A percentile compares a stretch with the other conserved stretches of the same genome.
phyloP scores from a whole-genome alignment of 1,284 basidiomycete genomes.

The Austroboletus rostrupii region DNA sequence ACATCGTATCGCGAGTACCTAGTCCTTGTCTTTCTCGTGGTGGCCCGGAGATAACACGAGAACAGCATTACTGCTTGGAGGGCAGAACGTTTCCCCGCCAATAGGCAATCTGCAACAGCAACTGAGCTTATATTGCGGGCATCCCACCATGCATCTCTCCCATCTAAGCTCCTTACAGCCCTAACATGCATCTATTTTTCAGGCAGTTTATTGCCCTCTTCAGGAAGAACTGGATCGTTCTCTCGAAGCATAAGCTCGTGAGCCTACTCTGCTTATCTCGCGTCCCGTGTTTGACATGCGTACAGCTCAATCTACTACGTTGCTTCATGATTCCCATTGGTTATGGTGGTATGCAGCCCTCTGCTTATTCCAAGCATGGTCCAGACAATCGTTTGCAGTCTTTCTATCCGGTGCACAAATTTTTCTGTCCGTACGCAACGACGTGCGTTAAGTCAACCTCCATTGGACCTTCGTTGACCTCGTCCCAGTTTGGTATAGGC shows the following conservation, averaged over 20 bases:
- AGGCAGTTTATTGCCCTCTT: conserved; percentile 61
- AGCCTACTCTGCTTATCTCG: conserved; percentile 26
- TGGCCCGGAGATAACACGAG: no score
- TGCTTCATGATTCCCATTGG: conserved; percentile 67
- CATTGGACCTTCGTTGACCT: conserved; percentile 4
- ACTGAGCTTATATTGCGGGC: background rate
- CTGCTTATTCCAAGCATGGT: background rate
- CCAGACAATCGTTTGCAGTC: conserved; percentile 25
- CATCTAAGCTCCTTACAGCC: background rate
- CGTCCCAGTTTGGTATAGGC: conserved; percentile 62
- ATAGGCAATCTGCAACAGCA: background rate
- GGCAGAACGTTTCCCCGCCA: background rate
- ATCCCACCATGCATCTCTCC: no score
- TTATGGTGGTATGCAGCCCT: conserved; percentile 42
- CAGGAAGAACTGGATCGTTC: conserved; percentile 74
- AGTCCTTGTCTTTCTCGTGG: no score
- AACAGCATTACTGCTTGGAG: no score
- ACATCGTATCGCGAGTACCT: no score
- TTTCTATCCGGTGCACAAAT: conserved; percentile 64
- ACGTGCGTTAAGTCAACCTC: conserved; percentile 19
- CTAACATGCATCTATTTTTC: conserved; percentile 40
- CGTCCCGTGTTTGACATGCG: conserved; percentile 11
- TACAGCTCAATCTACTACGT: conserved; percentile 59
- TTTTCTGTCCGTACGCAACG: conserved; percentile 49
- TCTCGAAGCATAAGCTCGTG: conserved; percentile 61